Evolutionary conservation across 2,329 filamentous ascomycete species (phyloP), one percentile per base, ranked within the genome.

Genomic region (Fonsecaea nubica): DNA sequence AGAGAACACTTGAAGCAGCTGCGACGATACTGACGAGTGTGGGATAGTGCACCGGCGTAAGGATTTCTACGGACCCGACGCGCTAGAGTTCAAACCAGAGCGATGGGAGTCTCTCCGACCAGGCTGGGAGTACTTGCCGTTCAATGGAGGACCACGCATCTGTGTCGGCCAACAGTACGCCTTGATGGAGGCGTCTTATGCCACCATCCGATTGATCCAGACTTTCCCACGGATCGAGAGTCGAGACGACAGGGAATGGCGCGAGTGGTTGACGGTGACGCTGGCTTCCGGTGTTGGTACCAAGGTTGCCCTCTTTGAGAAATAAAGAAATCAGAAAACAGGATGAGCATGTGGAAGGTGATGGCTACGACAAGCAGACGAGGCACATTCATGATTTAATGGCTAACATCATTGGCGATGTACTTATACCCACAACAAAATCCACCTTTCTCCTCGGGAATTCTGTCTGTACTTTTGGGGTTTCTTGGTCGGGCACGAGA

Each of bases 181-280:
- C 12, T 79, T 94, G 52, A 92, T 90, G 0, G 90, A 94, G 81
- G 75, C 77, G 6, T 74, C 75, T 0, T 94, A 93, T 75, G 88
- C 90, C 6, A 83, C 92, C 65, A 88, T 90, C 33, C 82, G 91
- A 55, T 73, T 95, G 71, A 86, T 93, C 73, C 92, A 94, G 81
- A 82, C 85, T 21, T 95, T 90, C 75, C 86, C 88, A 58, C 78
- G 83, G 12, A 81, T 92, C 8, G 85, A 88, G 73, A 76, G 69
- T 61, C 63, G 71, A 9, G 72, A 73, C 54, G 50, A 64, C 8
- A 52, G 66, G 38, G 66, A 69, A 56, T 73, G 71, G 71, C 61
- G 69, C 91, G 90, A 74, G 92, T 96, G 63, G 82, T 86, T n/a
- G 95, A 94, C 84, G 92, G 83, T 70, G 93, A 92, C 81, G 88